These are phyloP conservation scores for Cardiosporidium cionae DNA, from an alignment of 169 alveolate species.

Conservation along the genomic window DNA sequence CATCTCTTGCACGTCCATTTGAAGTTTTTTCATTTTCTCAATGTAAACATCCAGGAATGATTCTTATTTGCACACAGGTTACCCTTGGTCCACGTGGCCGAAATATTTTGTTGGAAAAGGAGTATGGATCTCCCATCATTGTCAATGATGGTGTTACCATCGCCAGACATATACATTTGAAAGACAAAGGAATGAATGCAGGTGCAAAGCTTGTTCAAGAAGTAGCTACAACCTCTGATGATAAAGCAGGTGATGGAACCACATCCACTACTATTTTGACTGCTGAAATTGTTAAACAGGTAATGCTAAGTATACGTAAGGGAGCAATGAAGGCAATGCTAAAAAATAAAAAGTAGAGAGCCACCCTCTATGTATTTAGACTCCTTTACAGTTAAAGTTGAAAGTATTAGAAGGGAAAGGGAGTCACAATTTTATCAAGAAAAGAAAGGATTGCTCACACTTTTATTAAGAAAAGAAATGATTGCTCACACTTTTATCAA, in stretches of 20 bases:
- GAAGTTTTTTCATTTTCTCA: background rate
- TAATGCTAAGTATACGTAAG: background rate
- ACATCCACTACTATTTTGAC: conserved; percentile 78
- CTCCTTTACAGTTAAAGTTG: too few species aligned
- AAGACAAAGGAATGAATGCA: conserved; percentile 64
- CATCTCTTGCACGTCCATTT: background rate
- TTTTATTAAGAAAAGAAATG: too few species aligned
- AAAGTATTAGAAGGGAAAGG: too few species aligned
- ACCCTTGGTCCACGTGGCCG: conserved; percentile 83
- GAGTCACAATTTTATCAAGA: too few species aligned
- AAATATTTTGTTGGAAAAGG: conserved; percentile 71
- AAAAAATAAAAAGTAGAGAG: too few species aligned
- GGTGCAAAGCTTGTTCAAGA: conserved; percentile 80
- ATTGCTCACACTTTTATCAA: too few species aligned
- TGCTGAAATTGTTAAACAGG: conserved; percentile 63
- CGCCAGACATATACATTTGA: conserved; percentile 71
- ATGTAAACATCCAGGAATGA: background rate
- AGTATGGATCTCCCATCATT: conserved; percentile 72
- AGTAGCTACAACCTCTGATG: conserved; percentile 74
- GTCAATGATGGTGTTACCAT: conserved; percentile 81
- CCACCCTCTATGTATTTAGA: too few species aligned
- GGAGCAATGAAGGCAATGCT: background rate
- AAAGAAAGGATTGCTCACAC: too few species aligned
- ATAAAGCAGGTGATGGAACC: conserved; percentile 83
- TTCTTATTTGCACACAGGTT: conserved; percentile 25